phyloP scores from a whole-genome alignment of 805 yeast genomes.

The Vanderwaltozyma tropicalis region DNA sequence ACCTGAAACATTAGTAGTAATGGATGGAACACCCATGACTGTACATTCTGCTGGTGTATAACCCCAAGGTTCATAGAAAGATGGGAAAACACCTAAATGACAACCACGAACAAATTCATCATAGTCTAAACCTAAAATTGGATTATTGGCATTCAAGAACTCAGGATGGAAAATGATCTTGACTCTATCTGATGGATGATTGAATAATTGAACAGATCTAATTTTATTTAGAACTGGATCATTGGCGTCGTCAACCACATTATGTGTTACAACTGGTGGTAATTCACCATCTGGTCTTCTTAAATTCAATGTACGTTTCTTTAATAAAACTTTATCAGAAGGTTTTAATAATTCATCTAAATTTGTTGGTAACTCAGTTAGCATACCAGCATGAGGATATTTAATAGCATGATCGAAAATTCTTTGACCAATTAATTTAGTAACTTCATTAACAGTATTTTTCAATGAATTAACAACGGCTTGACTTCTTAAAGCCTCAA shows the following conservation, averaged over 20 bases:
- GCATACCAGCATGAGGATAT: constrained; percentile 37
- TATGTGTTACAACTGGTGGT: constrained; percentile 95
- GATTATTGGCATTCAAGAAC: constrained; percentile 87
- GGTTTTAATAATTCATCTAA: constrained; percentile 77
- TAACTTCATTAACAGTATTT: constrained; percentile 79
- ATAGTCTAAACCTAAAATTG: constrained; percentile 84
- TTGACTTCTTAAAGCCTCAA: constrained; percentile 91
- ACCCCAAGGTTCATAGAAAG: constrained; percentile 99
- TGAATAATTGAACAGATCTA: constrained; percentile 83
- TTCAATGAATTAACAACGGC: constrained; percentile 91
- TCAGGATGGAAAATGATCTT: constrained; percentile 97
- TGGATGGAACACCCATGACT: constrained; percentile 98
- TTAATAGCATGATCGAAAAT: constrained; percentile 85
- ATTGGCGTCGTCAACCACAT: constrained; percentile 83
- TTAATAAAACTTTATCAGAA: constrained; percentile 77
- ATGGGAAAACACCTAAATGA: constrained; percentile 96
- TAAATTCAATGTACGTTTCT: constrained; percentile 85
- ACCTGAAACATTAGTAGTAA: constrained; percentile 91
- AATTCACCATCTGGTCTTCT: constrained; percentile 60
- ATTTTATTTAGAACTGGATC: constrained; percentile 90
- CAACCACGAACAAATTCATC: constrained; percentile 98
- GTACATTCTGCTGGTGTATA: constrained; percentile 99
- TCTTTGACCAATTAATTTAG: constrained; percentile 73
- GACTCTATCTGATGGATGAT: constrained; percentile 81
- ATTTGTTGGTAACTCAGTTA: constrained; percentile 57